Conservation (phyloP, 176 grass and related monocot species). For the Hsuehochloa calcarea region DNA sequence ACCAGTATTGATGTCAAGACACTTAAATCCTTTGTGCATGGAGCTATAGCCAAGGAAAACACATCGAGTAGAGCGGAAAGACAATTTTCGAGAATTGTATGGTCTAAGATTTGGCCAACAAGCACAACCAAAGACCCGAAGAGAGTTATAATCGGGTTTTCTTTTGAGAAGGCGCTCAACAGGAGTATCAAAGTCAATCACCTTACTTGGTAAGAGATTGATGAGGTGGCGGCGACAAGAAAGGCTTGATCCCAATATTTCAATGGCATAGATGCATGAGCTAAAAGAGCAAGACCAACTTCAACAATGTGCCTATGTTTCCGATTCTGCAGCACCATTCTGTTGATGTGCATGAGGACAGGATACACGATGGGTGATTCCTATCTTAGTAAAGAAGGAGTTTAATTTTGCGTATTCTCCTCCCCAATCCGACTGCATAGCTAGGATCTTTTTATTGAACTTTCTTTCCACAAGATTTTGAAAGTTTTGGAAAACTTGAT, state of each 20-base stretch:
- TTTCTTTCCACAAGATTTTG: background rate
- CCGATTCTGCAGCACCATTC: no score
- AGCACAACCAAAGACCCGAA: background rate
- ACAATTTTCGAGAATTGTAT: background rate
- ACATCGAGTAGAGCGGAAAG: background rate
- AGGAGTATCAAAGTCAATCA: background rate
- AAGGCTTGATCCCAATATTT: no score
- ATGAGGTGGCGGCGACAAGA: no score
- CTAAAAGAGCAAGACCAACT: no score
- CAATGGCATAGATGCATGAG: no score
- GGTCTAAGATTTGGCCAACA: background rate
- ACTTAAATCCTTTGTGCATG: background rate
- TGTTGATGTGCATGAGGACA: no score
- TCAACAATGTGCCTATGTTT: no score
- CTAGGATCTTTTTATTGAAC: background rate
- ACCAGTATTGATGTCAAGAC: background rate
- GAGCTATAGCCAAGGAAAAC: background rate
- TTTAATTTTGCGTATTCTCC: background rate
- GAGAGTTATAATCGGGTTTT: background rate
- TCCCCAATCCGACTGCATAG: background rate
- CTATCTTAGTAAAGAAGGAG: background rate
- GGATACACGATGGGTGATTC: background rate
- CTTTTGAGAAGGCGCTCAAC: background rate
- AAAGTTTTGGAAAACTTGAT: background rate
- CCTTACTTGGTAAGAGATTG: no score